phyloP scores from a whole-genome alignment of 257 asterid species.

The Orobanche coerulescens region DNA sequence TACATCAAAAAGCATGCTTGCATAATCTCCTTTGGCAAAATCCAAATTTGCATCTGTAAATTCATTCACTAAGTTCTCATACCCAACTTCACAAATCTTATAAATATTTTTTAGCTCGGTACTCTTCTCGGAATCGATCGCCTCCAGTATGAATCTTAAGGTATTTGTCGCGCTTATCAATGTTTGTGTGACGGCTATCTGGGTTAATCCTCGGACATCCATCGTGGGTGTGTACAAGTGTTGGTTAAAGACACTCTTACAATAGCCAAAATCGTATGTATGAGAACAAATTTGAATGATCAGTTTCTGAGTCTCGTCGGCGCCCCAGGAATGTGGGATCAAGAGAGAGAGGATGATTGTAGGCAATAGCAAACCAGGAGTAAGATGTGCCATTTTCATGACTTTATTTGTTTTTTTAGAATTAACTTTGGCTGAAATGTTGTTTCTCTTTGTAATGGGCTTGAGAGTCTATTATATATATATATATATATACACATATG shows the following conservation, averaged over 20 bases:
- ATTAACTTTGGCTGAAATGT: background rate
- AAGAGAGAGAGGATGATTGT: background rate
- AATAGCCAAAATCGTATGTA: background rate
- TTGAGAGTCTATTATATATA: too few species aligned
- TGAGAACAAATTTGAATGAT: background rate
- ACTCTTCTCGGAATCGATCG: background rate
- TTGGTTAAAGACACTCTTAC: background rate
- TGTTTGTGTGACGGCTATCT: background rate
- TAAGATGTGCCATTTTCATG: background rate
- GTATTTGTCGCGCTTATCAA: background rate
- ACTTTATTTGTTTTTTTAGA: too few species aligned
- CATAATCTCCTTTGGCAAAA: background rate
- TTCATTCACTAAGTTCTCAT: background rate
- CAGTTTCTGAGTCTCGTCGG: background rate
- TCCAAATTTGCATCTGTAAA: background rate
- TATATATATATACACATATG: too few species aligned
- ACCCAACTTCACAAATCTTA: background rate
- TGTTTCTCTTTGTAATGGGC: background rate
- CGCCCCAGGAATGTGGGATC: background rate
- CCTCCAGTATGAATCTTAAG: background rate
- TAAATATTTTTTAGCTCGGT: background rate
- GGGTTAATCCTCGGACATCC: background rate
- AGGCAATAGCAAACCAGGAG: background rate
- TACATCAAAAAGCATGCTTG: background rate
- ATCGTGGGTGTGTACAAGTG: background rate